These are phyloP conservation scores for Dipodascus geniculatus DNA, from an alignment of 805 yeast species.

Conservation along the genomic window DNA sequence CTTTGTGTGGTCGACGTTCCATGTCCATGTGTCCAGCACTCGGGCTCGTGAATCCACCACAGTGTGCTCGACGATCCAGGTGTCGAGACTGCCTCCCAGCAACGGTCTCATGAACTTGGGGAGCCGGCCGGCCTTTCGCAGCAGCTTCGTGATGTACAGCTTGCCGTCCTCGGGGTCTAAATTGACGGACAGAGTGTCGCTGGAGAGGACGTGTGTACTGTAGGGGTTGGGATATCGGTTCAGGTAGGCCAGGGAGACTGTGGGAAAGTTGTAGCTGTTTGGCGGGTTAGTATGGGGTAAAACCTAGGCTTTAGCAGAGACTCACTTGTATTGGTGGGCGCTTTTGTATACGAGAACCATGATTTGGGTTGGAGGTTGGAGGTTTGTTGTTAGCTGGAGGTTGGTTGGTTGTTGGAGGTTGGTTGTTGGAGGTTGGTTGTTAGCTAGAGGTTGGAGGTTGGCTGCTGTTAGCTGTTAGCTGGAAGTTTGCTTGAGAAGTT, in stretches of 20 bases:
- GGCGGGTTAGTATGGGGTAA: slow-evolving; percentile 8
- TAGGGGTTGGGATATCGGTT: slow-evolving; percentile 67
- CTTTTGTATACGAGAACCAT: slow-evolving; percentile 59
- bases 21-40: slow-evolving; percentile 55
- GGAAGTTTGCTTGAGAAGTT: no score
- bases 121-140: slow-evolving; percentile 67
- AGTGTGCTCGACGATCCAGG: slow-evolving; percentile 75
- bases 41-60: slow-evolving; percentile 50
- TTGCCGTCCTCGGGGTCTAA: slow-evolving; percentile 48
- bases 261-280: slow-evolving; percentile 42
- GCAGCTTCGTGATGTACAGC: slow-evolving; percentile 59
- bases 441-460: neutral
- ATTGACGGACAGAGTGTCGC: slow-evolving; percentile 57
- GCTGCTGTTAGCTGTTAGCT: no score
- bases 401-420: neutral
- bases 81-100: slow-evolving; percentile 53
- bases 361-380: neutral
- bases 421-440: neutral
- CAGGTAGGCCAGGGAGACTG: slow-evolving; percentile 68
- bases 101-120: slow-evolving; percentile 73
- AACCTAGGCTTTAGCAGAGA: neutral
- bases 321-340: slow-evolving; percentile 42
- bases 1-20: slow-evolving; percentile 74
- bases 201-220: slow-evolving; percentile 72
- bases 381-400: neutral